Evolutionary conservation across 257 asterid species (phyloP), one percentile per base, ranked within the genome.

Genomic region (Salvia hispanica): DNA sequence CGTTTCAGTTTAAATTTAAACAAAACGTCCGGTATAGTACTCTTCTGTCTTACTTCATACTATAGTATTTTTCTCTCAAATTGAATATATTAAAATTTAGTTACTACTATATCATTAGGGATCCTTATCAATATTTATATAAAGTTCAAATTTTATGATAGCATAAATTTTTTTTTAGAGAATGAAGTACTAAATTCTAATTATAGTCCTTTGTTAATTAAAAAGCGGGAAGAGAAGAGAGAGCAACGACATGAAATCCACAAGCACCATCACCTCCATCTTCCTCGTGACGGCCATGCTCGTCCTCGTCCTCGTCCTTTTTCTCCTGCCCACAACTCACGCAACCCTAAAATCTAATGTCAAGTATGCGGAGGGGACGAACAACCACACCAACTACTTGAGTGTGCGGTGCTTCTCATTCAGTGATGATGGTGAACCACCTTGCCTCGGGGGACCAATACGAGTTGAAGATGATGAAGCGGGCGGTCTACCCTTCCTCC

Each of bases 391-490:
- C 1, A 84, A 80, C 76, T 79, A 77, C 70, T 79, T 84, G 1
- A 88, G 91, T 21, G 25, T 86, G 0, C 78, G 91, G 14, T 88
- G 91, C 39, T 88, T 86, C 72, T 82, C 91, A 0, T 88, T 88
- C 70, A 55, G 81, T 13, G 40, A 84, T 13, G 0, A 84, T 13
- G 0, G 83, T 78, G 46, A 34, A 7, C 9, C 96, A 84, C 76
- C 70, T 88, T 18, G 54, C 62, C 3, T 62, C 93, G 0, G 71
- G 81, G 80, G 75, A 69, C 0, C 73, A 47, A 3, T 84, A 64
- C 79, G 48, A 52, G 67, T 77, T 86, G 72, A 70, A 10, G 0
- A 78, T 86, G 61, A 63, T 0, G 3, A 73, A 51, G 44, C 64
- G 79, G 0, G 7, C 8, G 0, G 4, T 84, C 7, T 84, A 71